Conservation (phyloP, 352 stramenopile genomes). For the Pythium coloratum region DNA sequence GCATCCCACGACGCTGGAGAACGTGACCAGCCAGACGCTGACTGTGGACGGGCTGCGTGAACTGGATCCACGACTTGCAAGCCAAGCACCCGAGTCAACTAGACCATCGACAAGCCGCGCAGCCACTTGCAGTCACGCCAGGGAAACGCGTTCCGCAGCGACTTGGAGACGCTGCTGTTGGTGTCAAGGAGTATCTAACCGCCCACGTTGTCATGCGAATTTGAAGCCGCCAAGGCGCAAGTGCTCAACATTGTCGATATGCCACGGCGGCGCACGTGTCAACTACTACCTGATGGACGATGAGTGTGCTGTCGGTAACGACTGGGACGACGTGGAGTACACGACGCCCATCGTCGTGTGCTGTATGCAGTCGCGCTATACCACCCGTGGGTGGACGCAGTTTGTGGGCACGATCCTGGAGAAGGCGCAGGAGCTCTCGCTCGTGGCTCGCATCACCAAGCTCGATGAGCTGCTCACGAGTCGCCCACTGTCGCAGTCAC, state of each 20-base stretch:
- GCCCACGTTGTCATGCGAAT: slow-evolving; percentile 9
- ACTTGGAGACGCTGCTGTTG: slow-evolving; percentile 15
- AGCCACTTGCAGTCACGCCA: slow-evolving; percentile 7
- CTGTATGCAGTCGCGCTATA: slow-evolving; percentile 68
- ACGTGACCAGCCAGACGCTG: slow-evolving; percentile 8
- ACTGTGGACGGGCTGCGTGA: neutral
- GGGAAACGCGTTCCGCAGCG: slow-evolving; percentile 16
- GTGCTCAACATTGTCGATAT: neutral
- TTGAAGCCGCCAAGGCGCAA: neutral
- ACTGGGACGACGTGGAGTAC: slow-evolving; percentile 57
- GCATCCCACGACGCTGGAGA: slow-evolving; percentile 10
- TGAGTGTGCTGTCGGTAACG: slow-evolving; percentile 69
- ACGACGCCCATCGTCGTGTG: slow-evolving; percentile 67
- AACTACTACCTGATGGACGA: slow-evolving; percentile 77
- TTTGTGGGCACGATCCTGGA: slow-evolving; percentile 77
- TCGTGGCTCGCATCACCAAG: slow-evolving; percentile 54
- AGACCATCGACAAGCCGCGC: slow-evolving; percentile 5
- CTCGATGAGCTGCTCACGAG: slow-evolving; percentile 75
- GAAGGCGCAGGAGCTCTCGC: slow-evolving; percentile 56
- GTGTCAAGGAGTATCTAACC: slow-evolving; percentile 19
- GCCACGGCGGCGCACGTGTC: slow-evolving; percentile 41
- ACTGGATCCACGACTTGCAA: neutral
- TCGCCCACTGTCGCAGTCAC: slow-evolving; percentile 63
- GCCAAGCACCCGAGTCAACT: neutral
- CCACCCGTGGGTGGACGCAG: slow-evolving; percentile 64